Conservation (phyloP, 2,329 filamentous ascomycete genomes). For the Fusarium sp. region DNA sequence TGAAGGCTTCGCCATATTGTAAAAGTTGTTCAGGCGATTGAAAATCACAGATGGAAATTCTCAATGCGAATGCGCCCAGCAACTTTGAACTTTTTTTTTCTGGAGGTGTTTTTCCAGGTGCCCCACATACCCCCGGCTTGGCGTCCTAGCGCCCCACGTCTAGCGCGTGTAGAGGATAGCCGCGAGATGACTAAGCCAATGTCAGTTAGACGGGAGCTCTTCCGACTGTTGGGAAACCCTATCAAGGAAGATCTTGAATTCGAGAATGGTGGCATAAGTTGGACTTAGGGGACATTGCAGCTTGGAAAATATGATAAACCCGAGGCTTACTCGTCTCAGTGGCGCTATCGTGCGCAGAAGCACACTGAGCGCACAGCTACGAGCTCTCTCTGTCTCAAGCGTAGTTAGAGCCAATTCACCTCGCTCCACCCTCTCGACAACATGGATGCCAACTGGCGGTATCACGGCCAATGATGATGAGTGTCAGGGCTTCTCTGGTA, state of each 20-base stretch:
- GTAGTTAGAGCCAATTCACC: conserved; percentile 54
- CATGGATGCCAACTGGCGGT: conserved; percentile 85
- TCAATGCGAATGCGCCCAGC: conserved; percentile 27
- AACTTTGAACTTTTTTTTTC: conserved; percentile 47
- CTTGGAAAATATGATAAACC: conserved; percentile 33
- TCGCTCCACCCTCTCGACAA: conserved; percentile 71
- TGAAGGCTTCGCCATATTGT: conserved; percentile 55
- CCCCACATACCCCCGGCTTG: conserved; percentile 13
- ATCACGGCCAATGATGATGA: conserved; percentile 71
- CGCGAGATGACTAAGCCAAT: conserved; percentile 20
- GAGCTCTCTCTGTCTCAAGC: conserved; percentile 44
- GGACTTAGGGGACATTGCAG: neutral
- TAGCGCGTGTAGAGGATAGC: conserved; percentile 40
- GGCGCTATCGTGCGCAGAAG: conserved; percentile 22
- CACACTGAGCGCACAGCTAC: conserved; percentile 25
- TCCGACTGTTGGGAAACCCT: conserved; percentile 20
- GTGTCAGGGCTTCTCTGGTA: conserved; percentile 55
- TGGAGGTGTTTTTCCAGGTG: conserved; percentile 34
- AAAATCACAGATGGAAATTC: conserved; percentile 42
- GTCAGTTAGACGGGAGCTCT: conserved; percentile 18
- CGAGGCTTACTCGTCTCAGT: conserved; percentile 31
- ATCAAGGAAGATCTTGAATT: conserved; percentile 8
- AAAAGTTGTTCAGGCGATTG: conserved; percentile 19
- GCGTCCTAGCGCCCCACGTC: conserved; percentile 16
- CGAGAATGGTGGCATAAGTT: conserved; percentile 9